Base-by-base conservation (phyloP, 352 stramenopile genomes). In the Phytophthora pinifolia region DNA sequence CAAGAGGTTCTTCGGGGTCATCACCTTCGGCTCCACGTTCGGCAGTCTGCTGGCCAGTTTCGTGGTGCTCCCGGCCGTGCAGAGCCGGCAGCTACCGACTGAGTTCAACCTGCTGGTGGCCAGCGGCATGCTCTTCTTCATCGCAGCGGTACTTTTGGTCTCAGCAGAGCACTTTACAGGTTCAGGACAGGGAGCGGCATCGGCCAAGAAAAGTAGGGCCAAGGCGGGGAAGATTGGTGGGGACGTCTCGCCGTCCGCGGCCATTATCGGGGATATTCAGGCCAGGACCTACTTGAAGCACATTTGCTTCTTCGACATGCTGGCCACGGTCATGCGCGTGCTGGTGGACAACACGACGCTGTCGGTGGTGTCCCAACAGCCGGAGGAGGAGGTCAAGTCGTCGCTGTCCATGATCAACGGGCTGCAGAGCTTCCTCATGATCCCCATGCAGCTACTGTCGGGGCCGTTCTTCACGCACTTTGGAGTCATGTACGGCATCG, bases 261-360 rank as follows among this genome's bases (percentile, higher is more conserved):
- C 75, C 1, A 78, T 89, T 53, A 68, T 81, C 8, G 58, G 56
- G 1, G 81, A 92, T 18, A 91, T 95, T 35, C 76, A 90, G 30
- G 34, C 56, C 6, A 77, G 83, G 18, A 87, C 77, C 12, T 94
- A 94, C 43, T 61, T 94, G 27, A 82, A 90, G 45, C 83, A 94
- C 52, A 89, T 94, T 62, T 94, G 85, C 59, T 88, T 94, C 37
- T 94, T 94, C 39, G 85, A 94, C 35, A 74, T 94, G 60, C 51
- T 92, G 27, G 83, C 85, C 0, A 94, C 85, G 0, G 67, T 92
- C 10, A 78, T 91, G 54, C 71, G 85, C 7, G 85, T 94, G 20
- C 56, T 94, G 6, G 67, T 94, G 25, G 85, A 94, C 67, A 93
- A 93, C 66, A 81, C 72, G 32, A 92, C 80, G 51, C 57, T 94